Evolutionary conservation across 176 grass and related monocot genomes (phyloP).

Genomic region (Miscanthus lutarioriparius): DNA sequence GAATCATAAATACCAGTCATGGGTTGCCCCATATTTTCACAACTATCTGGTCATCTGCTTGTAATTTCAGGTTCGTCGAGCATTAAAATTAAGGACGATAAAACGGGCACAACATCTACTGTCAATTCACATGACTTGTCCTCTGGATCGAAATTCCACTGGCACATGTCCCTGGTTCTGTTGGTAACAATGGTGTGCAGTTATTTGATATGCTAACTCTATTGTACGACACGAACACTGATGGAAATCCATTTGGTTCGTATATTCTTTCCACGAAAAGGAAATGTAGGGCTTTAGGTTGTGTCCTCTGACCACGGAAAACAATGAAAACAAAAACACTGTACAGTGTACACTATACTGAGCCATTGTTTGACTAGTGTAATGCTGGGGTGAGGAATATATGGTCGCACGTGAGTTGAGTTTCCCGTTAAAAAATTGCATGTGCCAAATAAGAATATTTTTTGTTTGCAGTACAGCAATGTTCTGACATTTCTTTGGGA

Average conservation of each 20-base stretch:
- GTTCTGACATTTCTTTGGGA: not conserved
- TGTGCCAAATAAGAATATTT: not conserved
- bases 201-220: constrained; percentile 38
- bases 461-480: not conserved
- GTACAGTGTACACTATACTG: constrained; percentile 6
- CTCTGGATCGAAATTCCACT: constrained; percentile 51
- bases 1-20: constrained; percentile 11
- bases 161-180: constrained; percentile 33
- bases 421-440: not conserved
- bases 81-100: constrained; percentile 84
- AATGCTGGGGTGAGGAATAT: constrained; percentile 30
- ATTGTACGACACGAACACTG: constrained; percentile 27
- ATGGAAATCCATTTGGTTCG: constrained; percentile 43
- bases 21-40: not conserved
- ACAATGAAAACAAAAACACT: constrained; percentile 16
- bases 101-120: constrained; percentile 44
- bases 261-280: constrained; percentile 42
- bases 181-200: constrained; percentile 49
- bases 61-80: constrained; percentile 80
- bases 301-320: constrained; percentile 25
- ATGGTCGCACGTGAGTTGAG: constrained; percentile 4
- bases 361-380: constrained; percentile 3
- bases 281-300: constrained; percentile 43
- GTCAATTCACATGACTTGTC: constrained; percentile 61
- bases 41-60: constrained; percentile 1